Conservation (phyloP, 805 yeast genomes). For the Starmerella davenportii region DNA sequence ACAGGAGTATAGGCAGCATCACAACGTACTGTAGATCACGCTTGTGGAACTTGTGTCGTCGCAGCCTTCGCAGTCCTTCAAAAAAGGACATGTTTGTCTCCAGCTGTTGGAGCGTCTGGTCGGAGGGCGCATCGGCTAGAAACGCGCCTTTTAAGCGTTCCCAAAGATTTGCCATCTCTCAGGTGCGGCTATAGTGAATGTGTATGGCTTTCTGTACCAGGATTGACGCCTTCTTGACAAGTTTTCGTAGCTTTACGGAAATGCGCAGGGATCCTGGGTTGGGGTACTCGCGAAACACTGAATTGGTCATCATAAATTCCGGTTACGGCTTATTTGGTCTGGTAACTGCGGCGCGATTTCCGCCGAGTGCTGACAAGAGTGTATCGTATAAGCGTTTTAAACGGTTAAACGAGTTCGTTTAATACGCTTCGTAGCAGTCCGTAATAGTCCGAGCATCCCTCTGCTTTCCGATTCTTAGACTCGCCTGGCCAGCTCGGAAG, state of each 20-base stretch:
- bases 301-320: too few relatives aligned
- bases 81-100: slow-evolving; percentile 23
- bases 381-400: not conserved
- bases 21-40: slow-evolving; percentile 34
- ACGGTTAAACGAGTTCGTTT: not conserved
- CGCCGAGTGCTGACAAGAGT: not conserved
- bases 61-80: slow-evolving; percentile 21
- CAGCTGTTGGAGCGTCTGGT: slow-evolving; percentile 19
- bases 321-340: not conserved
- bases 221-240: too few relatives aligned
- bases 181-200: too few relatives aligned
- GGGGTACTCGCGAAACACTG: not conserved
- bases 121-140: slow-evolving; percentile 24
- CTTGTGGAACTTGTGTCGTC: slow-evolving; percentile 20
- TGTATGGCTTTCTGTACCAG: too few relatives aligned
- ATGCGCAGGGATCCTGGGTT: not conserved
- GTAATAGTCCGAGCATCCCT: too few relatives aligned
- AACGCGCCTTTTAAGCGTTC: slow-evolving; percentile 17
- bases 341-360: not conserved
- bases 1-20: slow-evolving; percentile 34
- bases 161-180: slow-evolving; percentile 11
- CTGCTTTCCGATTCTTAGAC: too few relatives aligned
- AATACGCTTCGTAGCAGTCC: too few relatives aligned
- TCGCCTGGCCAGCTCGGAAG: too few relatives aligned
- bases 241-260: too few relatives aligned